Conservation (phyloP, 2,329 filamentous ascomycete species). For the Cladosporium sp. region DNA sequence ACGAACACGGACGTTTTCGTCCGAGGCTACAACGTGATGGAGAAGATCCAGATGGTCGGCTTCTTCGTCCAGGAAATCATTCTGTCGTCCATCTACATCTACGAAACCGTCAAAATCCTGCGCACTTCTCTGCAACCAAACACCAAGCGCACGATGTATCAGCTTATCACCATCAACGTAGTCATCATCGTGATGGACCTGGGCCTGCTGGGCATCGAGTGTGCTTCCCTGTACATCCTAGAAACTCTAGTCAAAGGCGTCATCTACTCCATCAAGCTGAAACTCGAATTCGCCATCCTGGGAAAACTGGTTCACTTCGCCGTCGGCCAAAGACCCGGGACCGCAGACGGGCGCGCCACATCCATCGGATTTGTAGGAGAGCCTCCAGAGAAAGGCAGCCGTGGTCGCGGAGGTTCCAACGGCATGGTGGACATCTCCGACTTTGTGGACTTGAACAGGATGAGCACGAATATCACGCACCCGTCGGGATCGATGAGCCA, state of each 20-base stretch:
- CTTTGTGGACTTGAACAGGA: constrained; percentile 27
- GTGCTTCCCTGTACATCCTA: constrained; percentile 36
- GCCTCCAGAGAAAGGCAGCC: background rate
- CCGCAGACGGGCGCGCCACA: constrained; percentile 23
- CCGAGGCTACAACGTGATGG: constrained; percentile 45
- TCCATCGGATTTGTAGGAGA: constrained; percentile 26
- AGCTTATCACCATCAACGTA: constrained; percentile 42
- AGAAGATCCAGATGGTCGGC: constrained; percentile 48
- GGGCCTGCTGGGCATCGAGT: constrained; percentile 39
- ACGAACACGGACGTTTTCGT: constrained; percentile 36
- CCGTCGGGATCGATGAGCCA: constrained; percentile 20
- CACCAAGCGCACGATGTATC: constrained; percentile 37
- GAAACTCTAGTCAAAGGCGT: constrained; percentile 44
- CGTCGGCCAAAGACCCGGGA: constrained; percentile 22
- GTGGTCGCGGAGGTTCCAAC: constrained; percentile 13
- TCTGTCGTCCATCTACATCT: constrained; percentile 37
- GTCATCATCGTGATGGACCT: constrained; percentile 43
- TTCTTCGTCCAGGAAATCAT: constrained; percentile 46
- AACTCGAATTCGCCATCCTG: constrained; percentile 39
- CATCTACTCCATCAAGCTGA: constrained; percentile 39
- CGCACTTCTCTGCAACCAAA: constrained; percentile 26
- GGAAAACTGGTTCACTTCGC: constrained; percentile 36
- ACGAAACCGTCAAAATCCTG: constrained; percentile 34
- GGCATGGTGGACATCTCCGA: constrained; percentile 24
- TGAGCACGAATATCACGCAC: constrained; percentile 27